A percentile compares a stretch with the other conserved stretches of the same genome.
Evolutionary conservation across 78 protist genomes (phyloP).

Genomic region (Dictyostelium purpureum): DNA sequence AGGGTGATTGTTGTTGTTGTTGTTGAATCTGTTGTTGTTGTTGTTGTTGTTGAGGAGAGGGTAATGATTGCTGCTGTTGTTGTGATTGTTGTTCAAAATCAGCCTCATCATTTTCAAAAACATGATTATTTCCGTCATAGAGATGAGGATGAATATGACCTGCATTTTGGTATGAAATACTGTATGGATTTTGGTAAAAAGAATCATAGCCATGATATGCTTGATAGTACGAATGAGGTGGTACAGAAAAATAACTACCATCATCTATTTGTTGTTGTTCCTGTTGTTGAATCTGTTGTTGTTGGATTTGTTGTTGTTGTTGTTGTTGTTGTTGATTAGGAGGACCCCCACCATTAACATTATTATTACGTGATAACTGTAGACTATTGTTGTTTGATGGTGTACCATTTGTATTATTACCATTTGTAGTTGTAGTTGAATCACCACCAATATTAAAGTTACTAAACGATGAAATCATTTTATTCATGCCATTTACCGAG

Average conservation of each 20-base stretch:
- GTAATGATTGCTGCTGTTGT: background rate
- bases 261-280: background rate
- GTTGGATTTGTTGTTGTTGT: background rate
- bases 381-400: background rate
- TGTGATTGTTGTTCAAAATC: background rate
- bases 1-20: background rate
- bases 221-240: background rate
- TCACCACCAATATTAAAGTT: background rate
- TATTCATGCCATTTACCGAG: constrained; percentile 10
- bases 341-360: background rate
- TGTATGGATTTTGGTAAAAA: background rate
- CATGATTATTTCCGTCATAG: too few relatives aligned
- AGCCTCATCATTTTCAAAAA: too few relatives aligned
- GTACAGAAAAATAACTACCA: too few relatives aligned
- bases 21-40: constrained; percentile 7
- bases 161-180: background rate
- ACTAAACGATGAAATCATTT: background rate
- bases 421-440: background rate
- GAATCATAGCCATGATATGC: background rate
- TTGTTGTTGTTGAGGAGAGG: background rate
- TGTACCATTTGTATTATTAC: background rate
- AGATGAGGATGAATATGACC: background rate
- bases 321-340: background rate
- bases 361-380: background rate
- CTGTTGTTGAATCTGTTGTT: background rate